phyloP scores from a whole-genome alignment of 257 asterid genomes.

The Solanum peruvianum region DNA sequence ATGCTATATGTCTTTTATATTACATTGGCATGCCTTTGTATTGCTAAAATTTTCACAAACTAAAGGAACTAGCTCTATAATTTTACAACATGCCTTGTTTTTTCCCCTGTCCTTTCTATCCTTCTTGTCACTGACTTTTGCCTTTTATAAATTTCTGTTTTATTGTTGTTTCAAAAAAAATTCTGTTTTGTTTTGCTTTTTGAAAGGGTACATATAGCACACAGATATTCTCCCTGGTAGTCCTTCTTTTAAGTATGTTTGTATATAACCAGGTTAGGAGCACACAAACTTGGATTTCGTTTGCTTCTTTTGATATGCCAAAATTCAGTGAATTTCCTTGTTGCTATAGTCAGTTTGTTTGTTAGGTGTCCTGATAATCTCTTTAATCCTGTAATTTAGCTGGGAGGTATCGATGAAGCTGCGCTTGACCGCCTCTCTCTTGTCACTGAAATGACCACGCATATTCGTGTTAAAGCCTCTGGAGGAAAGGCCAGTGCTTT shows the following conservation, averaged over 20 bases:
- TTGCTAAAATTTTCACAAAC: neutral
- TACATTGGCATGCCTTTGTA: neutral
- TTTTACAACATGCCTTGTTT: neutral
- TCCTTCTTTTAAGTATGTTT: slow-evolving; percentile 93
- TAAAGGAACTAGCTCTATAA: neutral
- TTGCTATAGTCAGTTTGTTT: neutral
- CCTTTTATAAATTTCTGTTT: neutral
- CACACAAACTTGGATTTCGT: neutral
- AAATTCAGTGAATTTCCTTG: neutral
- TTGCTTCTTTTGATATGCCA: neutral
- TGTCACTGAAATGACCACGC: slow-evolving; percentile 99
- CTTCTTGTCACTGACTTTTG: neutral
- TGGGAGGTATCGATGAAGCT: slow-evolving; percentile 99
- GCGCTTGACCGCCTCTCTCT: slow-evolving; percentile 96
- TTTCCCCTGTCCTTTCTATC: neutral
- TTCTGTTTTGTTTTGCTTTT: slow-evolving; percentile 2
- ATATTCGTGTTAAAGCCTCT: slow-evolving; percentile 90
- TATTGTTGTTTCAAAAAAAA: neutral
- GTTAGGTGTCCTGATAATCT: neutral
- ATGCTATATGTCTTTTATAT: neutral
- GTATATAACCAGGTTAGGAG: slow-evolving; percentile 81
- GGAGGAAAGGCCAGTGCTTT: slow-evolving; percentile 78
- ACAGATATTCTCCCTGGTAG: slow-evolving; percentile 96
- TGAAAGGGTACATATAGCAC: slow-evolving; percentile 95
- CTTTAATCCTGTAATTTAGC: slow-evolving; percentile 27